Evolutionary conservation across 2,329 filamentous ascomycete genomes (phyloP).

Genomic region (Verticillium tricorpus): DNA sequence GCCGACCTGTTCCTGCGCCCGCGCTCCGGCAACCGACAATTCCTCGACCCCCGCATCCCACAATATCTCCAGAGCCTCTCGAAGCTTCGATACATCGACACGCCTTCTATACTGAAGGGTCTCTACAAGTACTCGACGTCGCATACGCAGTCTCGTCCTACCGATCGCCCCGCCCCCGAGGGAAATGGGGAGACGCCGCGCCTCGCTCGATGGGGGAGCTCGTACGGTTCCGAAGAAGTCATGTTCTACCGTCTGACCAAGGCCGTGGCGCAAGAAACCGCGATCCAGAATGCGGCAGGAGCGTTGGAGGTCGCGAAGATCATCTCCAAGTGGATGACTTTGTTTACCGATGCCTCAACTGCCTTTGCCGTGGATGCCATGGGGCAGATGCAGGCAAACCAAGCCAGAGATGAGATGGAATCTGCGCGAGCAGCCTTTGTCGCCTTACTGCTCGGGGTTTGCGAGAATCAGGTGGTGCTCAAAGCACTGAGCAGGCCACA

Average conservation of each 20-base stretch:
- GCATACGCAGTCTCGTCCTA: slow-evolving; percentile 28
- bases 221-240: slow-evolving; percentile 72
- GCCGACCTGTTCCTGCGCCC: slow-evolving; percentile 58
- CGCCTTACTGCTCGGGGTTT: slow-evolving; percentile 56
- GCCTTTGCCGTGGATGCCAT: slow-evolving; percentile 45
- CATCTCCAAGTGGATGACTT: slow-evolving; percentile 54
- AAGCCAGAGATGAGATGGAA: slow-evolving; percentile 53
- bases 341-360: slow-evolving; percentile 48
- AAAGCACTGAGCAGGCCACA: slow-evolving; percentile 46
- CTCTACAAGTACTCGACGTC: slow-evolving; percentile 55
- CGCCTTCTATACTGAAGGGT: slow-evolving; percentile 48
- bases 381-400: slow-evolving; percentile 36
- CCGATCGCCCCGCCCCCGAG: slow-evolving; percentile 5
- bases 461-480: slow-evolving; percentile 55
- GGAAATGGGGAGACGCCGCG: slow-evolving; percentile 14
- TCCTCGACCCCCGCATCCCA: slow-evolving; percentile 54
- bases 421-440: slow-evolving; percentile 59
- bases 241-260: slow-evolving; percentile 92
- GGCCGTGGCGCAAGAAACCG: slow-evolving; percentile 60
- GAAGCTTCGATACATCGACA: slow-evolving; percentile 45
- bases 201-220: slow-evolving; percentile 46
- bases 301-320: slow-evolving; percentile 45
- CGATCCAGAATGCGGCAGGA: slow-evolving; percentile 41
- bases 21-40: slow-evolving; percentile 38
- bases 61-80: slow-evolving; percentile 56